phyloP scores from a whole-genome alignment of 768 basidiomycete species.

The Bullera alba region DNA sequence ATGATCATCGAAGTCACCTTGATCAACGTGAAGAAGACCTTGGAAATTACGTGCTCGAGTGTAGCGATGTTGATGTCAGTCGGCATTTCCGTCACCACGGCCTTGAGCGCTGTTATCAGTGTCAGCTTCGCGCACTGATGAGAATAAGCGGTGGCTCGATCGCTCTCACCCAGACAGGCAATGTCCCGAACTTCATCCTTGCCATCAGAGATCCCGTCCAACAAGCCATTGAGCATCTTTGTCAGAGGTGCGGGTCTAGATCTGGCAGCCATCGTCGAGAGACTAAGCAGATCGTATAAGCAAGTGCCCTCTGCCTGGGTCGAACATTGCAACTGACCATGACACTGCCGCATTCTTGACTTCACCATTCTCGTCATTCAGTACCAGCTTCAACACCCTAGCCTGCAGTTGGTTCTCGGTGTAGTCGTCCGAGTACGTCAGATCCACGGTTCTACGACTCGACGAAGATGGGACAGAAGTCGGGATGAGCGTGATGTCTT shows the following conservation, averaged over 20 bases:
- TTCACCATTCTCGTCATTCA: constrained; percentile 93
- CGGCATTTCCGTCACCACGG: constrained; percentile 84
- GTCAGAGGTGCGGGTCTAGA: constrained; percentile 71
- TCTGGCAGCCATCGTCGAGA: constrained; percentile 87
- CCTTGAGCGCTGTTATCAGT: constrained; percentile 67
- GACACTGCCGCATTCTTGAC: constrained; percentile 97
- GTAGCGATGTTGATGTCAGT: constrained; percentile 53
- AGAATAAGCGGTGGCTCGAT: not conserved
- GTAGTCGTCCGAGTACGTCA: constrained; percentile 64
- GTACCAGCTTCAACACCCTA: constrained; percentile 66
- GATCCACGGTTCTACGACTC: not conserved
- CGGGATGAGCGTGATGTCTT: constrained; percentile 68
- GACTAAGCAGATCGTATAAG: constrained; percentile 49
- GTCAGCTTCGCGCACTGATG: constrained; percentile 1
- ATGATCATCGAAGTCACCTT: constrained; percentile 53
- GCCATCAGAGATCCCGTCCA: constrained; percentile 72
- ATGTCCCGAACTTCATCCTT: constrained; percentile 94
- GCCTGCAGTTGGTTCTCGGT: constrained; percentile 77
- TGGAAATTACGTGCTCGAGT: constrained; percentile 71
- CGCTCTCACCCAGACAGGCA: constrained; percentile 69
- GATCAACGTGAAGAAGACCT: constrained; percentile 68
- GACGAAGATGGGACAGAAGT: constrained; percentile 12
- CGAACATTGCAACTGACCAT: constrained; percentile 56
- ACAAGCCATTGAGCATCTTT: constrained; percentile 78
- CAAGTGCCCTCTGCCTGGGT: not conserved